These are phyloP conservation scores for Pyrus bretschneideri DNA, from an alignment of 306 rosid genomes.

Conservation along the genomic window DNA sequence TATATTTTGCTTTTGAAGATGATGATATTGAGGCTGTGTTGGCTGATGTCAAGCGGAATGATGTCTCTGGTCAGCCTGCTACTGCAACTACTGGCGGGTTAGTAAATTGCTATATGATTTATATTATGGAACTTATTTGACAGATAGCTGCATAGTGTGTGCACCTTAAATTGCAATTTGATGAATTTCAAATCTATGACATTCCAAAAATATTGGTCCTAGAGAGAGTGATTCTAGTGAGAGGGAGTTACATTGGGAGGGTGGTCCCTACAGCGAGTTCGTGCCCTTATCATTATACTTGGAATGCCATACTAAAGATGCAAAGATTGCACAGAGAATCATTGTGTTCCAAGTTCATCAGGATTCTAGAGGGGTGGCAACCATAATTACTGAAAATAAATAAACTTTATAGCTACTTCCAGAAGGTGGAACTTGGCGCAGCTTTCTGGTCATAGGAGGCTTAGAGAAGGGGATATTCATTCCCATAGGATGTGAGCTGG, in stretches of 20 bases:
- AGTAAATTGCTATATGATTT: conserved; percentile 23
- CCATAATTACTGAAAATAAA: not conserved
- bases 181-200: not conserved
- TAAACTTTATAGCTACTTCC: not conserved
- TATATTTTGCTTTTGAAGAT: conserved; percentile 92
- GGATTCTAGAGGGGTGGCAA: not conserved
- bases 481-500: not conserved
- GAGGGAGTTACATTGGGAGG: not conserved
- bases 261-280: not conserved
- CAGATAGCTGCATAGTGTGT: not conserved
- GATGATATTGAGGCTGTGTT: conserved; percentile 57
- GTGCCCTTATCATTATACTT: too few relatives aligned
- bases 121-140: not conserved
- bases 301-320: not conserved
- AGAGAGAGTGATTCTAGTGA: not conserved
- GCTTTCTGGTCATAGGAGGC: not conserved
- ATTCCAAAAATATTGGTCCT: not conserved
- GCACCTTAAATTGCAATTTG: not conserved
- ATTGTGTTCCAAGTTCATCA: not conserved
- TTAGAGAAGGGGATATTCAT: not conserved
- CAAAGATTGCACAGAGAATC: not conserved
- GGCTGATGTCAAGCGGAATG: conserved; percentile 81
- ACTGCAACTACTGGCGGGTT: conserved; percentile 99
- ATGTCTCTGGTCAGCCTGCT: conserved; percentile 95
- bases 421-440: not conserved